Percentiles rank a stretch among this genome's conserved stretches.
Evolutionary conservation across 1,284 basidiomycete genomes (phyloP).

Genomic region (Leccinum laetum): DNA sequence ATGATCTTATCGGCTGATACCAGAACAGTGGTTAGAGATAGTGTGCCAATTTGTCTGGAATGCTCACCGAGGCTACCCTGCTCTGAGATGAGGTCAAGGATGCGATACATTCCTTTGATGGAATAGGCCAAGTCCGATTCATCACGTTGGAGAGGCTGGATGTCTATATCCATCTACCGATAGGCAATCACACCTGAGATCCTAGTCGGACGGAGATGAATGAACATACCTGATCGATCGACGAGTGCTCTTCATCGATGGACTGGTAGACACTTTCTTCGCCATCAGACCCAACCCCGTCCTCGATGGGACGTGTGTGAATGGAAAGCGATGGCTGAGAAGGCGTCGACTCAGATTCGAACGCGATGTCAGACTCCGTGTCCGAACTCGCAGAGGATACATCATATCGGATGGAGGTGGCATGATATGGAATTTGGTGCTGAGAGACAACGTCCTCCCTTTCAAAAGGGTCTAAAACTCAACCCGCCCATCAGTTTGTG

Average conservation of each 20-base stretch:
- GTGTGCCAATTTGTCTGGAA: not conserved
- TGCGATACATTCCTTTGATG: constrained; percentile 46
- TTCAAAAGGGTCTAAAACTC: constrained; percentile 14
- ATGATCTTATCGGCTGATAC: constrained; percentile 56
- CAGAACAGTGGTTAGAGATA: not conserved
- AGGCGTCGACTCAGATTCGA: constrained; percentile 8
- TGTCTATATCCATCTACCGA: constrained; percentile 25
- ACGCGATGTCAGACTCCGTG: not conserved
- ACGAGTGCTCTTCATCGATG: constrained; percentile 7
- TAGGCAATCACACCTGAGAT: not conserved
- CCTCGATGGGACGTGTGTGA: not conserved
- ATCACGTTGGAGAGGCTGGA: constrained; percentile 9
- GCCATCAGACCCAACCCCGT: constrained; percentile 1
- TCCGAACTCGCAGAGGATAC: constrained; percentile 13
- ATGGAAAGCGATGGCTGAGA: constrained; percentile 2
- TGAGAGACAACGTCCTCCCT: not conserved
- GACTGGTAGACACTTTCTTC: constrained; percentile 24
- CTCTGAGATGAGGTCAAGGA: constrained; percentile 54
- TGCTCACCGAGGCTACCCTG: constrained; percentile 46
- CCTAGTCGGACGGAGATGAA: not conserved
- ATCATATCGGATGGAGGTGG: not conserved
- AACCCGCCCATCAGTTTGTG: not conserved
- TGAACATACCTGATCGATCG: constrained; percentile 15
- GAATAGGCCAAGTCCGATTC: constrained; percentile 27
- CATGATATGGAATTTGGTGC: not conserved